Evolutionary conservation across 768 basidiomycete species (phyloP), one percentile per base, ranked within the genome.

Genomic region (Hysterangium stoloniferum): DNA sequence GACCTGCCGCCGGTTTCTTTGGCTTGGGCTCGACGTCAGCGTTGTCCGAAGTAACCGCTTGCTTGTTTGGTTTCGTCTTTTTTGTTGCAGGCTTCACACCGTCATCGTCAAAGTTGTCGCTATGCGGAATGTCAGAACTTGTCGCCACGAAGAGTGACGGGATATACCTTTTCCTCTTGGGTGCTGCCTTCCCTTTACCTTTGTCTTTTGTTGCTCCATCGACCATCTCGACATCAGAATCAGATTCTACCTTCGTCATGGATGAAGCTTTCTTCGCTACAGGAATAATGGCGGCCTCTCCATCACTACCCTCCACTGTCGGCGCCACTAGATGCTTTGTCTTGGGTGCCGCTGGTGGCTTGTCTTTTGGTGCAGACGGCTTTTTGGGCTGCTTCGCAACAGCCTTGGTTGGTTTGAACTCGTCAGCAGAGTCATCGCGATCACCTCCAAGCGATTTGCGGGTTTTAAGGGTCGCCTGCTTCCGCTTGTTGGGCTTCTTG

Each of bases 81-180:
- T 36, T 48, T 33, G 33, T 13, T 33, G 33, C 28, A 29, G 46
- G 53, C 34, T 42, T 28, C 1, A 27, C 27, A 44, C 52, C 31
- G 37, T 41, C 41, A 35, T 53, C 36, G 3, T 38, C 52, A 28
- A 17, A 24, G 24, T 27, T 24, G 34, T 54, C 43, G 42, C 13
- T 37, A 43, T 45, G 40, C 34, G 12, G n/a, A 50, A 12, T 20
- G 8, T 6, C 12, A 17, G 31, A 46, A 19, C 19, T 27, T 24
- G n/a, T 20, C n/a, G n/a, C n/a, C n/a, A n/a, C 8, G 15, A 25
- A 32, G n/a, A 17, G 15, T 15, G 22, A 52, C 8, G 12, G 50
- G 22, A 63, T 71, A 28, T 45, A 83, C 86, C 77, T 84, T 65
- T 88, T 90, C 36, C 85, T 65, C 89, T 89, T 37, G 0, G 67